These are phyloP conservation scores for Coniferiporia sulphurascens DNA, from an alignment of 1,284 basidiomycete species.

Conservation along the genomic window DNA sequence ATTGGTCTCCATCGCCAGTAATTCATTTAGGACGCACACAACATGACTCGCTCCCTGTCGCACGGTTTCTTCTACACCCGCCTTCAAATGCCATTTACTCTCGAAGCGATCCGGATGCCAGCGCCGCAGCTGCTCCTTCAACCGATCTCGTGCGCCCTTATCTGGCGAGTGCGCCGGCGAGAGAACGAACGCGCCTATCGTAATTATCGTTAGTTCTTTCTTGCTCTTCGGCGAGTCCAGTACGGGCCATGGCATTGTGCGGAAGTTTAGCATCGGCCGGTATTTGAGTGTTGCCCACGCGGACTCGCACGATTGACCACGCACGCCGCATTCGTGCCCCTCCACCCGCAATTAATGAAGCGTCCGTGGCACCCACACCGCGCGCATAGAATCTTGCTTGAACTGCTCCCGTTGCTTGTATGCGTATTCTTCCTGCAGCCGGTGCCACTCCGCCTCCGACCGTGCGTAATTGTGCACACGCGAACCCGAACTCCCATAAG, in stretches of 20 bases:
- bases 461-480: conserved; percentile 9
- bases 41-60: conserved; percentile 39
- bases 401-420: conserved; percentile 56
- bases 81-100: conserved; percentile 38
- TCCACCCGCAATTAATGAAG: conserved; percentile 34
- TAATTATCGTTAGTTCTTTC: conserved; percentile 52
- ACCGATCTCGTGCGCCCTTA: conserved; percentile 33
- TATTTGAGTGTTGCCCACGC: conserved; percentile 47
- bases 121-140: conserved; percentile 41
- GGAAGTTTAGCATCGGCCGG: conserved; percentile 18
- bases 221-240: conserved; percentile 47
- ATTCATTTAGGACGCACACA: conserved; percentile 51
- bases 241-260: conserved; percentile 61
- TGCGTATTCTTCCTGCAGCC: conserved; percentile 50
- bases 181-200: conserved; percentile 55
- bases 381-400: conserved; percentile 50
- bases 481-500: conserved; percentile 19
- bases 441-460: conserved; percentile 45
- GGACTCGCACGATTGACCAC: conserved; percentile 51
- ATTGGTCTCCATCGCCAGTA: conserved; percentile 24
- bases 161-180: conserved; percentile 32
- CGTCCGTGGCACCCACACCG: conserved; percentile 33
- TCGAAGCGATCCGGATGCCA: conserved; percentile 43
- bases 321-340: conserved; percentile 49
- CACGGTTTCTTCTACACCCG: conserved; percentile 38